Evolutionary conservation across 495 filamentous ascomycete genomes (phyloP).

Genomic region (Glarea lozoyensis): DNA sequence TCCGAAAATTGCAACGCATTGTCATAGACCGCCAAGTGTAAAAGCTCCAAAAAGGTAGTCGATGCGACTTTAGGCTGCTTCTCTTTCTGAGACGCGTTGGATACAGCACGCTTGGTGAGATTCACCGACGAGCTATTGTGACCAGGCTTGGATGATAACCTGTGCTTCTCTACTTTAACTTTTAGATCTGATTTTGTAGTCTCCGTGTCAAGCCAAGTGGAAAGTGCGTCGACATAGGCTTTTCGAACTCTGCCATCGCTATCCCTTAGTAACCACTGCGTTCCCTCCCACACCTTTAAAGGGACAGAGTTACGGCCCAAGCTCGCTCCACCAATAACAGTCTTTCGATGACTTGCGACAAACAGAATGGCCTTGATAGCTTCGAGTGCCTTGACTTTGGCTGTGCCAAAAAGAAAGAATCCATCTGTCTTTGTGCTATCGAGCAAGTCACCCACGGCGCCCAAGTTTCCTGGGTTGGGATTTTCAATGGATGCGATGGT

Average conservation of each 20-base stretch:
- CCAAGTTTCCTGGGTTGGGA: slow-evolving; percentile 20
- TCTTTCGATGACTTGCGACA: slow-evolving; percentile 61
- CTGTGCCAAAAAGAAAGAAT: slow-evolving; percentile 65
- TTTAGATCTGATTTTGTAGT: slow-evolving; percentile 58
- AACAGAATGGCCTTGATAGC: slow-evolving; percentile 71
- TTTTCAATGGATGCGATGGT: slow-evolving; percentile 35
- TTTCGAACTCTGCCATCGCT: slow-evolving; percentile 64
- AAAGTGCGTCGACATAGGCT: slow-evolving; percentile 73
- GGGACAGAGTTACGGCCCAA: slow-evolving; percentile 65
- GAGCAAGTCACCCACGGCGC: slow-evolving; percentile 11
- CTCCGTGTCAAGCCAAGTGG: slow-evolving; percentile 75
- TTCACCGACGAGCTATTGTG: slow-evolving; percentile 22
- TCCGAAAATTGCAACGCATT: slow-evolving; percentile 63
- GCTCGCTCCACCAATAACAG: slow-evolving; percentile 47
- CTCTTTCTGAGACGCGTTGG: slow-evolving; percentile 56
- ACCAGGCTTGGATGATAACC: slow-evolving; percentile 23
- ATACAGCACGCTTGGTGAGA: slow-evolving; percentile 55
- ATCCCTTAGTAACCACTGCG: slow-evolving; percentile 80
- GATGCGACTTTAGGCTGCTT: slow-evolving; percentile 44
- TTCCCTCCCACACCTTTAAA: slow-evolving; percentile 80
- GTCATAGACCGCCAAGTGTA: slow-evolving; percentile 84
- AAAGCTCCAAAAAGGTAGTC: slow-evolving; percentile 68
- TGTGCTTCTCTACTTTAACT: slow-evolving; percentile 45
- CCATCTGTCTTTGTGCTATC: slow-evolving; percentile 38
- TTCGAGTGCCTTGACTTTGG: slow-evolving; percentile 67